Evolutionary conservation across 257 asterid species (phyloP), one percentile per base, ranked within the genome.

Genomic region (Solanum bulbocastanum): DNA sequence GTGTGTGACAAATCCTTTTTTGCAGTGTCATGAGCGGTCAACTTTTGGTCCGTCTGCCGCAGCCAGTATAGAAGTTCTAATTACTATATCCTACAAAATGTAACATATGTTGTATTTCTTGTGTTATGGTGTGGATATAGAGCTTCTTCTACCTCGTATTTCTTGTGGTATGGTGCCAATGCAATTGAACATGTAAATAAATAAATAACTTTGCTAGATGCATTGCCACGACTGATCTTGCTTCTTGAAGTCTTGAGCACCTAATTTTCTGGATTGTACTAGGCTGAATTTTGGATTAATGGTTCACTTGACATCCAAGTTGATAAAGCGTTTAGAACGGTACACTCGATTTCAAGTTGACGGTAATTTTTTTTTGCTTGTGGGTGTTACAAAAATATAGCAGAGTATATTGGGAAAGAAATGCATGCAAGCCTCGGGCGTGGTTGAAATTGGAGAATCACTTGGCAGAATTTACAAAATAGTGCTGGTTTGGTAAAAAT

Each of bases 11-110:
- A 35, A 33, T 83, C 71, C n/a, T 2, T 32, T 71, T 87, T 88
- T 92, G 98, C 98, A 96, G 99, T 86, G 93, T 84, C 27, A 40
- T 94, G 90, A 89, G 88, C 32, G 99, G 99, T 14, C 95, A 95
- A 84, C 94, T 96, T 88, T 87, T 94, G 16, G 92, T 89, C 62
- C 92, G 90, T 60, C 90, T 94, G 87, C 96, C 94, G 6, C 87
- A 87, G 86, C 94, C 96, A 3, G 98, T 96, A 66, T 95, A 87
- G 84, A 78, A 39, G 20, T 66, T 76, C 78, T 33, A 86, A 22
- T 46, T 46, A 33, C 30, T 75, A 20, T 56, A 36, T 58, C 32
- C 25, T 69, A n/a, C 10, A 13, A 7, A 65, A 10, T 62, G 83
- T 62, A 25, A 79, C 75, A 39, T 81, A 30, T 11, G 52, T 33